Evolutionary conservation across 352 stramenopile species (phyloP), one percentile per base, ranked within the genome.

Genomic region (Phytophthora foliorum): DNA sequence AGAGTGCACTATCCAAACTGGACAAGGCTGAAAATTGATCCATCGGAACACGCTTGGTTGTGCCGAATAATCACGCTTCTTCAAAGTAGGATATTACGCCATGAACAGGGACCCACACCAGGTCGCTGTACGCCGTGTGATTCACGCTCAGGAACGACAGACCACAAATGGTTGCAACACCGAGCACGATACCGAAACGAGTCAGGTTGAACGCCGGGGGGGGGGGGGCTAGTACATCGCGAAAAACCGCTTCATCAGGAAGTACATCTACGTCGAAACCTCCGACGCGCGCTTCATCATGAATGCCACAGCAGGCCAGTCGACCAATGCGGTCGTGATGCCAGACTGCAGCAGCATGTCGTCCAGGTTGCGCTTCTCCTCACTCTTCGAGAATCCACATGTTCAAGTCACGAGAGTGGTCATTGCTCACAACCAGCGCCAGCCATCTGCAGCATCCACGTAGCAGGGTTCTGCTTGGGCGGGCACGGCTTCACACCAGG

Each of bases 151-250:
- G 46, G 53, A 53, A 67, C 2, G 49, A 32, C 22, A 59, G 53
- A 21, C 58, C 58, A 13, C 34, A 66, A 36, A 66, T 46, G 19
- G 58, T 51, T 1, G 46, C 58, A 21, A 58, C 36, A 25, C 46
- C 49, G 29, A 66, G 36, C n/a, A 51, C 34, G 8, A 66, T 66
- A 0, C 16, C 36, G 17, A 53, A 52, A 54, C 48, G 22, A 0
- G 63, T 65, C 10, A 85, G 50, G 68, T 92, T 94, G 67, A 94
- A 96, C 41, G 69, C 60, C 29, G n/a, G n/a, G n/a, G n/a, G n/a
- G 87, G 85, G 11, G 71, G 84, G n/a, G 39, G 54, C 54, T 39
- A 62, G 54, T 62, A 62, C 24, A 62, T 8, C n/a, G 25, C 54
- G 54, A 62, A 62, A 39, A 78, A 77, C 16, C 77, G 65, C 41